Percentiles rank a stretch among this genome's conserved stretches.
These are phyloP conservation scores for Globisporangium cylindrosporum DNA, from an alignment of 352 stramenopile species.

Conservation along the genomic window DNA sequence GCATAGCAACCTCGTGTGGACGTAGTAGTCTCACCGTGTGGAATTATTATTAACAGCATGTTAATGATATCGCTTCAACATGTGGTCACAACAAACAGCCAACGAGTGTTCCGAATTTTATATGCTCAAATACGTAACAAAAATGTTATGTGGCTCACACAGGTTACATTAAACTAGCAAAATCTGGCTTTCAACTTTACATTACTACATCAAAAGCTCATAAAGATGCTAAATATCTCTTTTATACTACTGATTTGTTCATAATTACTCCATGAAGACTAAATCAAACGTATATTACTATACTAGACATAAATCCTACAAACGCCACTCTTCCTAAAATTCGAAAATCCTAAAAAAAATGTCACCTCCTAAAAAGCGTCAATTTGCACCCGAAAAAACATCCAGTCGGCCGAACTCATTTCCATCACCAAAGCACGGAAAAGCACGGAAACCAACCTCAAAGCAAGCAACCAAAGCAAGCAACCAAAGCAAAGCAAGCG, in stretches of 20 bases:
- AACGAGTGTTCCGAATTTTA: background rate
- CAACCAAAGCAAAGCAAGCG: background rate
- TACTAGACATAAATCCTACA: no score
- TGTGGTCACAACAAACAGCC: background rate
- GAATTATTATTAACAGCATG: no score
- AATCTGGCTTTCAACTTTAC: background rate
- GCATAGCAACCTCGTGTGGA: no score
- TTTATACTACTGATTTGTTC: no score
- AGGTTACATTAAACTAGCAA: background rate
- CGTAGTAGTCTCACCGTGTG: no score
- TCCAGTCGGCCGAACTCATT: background rate
- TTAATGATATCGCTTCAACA: background rate
- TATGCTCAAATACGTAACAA: background rate
- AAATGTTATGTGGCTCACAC: background rate
- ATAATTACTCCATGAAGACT: no score
- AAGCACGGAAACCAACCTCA: background rate
- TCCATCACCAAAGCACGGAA: background rate
- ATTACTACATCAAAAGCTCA: background rate
- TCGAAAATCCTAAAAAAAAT: background rate
- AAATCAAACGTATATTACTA: no score
- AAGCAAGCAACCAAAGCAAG: background rate
- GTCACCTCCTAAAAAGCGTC: background rate
- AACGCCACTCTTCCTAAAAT: background rate
- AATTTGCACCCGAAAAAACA: background rate
- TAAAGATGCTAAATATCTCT: background rate